Conservation (phyloP, 306 rosid genomes). For the Prunus campanulata region DNA sequence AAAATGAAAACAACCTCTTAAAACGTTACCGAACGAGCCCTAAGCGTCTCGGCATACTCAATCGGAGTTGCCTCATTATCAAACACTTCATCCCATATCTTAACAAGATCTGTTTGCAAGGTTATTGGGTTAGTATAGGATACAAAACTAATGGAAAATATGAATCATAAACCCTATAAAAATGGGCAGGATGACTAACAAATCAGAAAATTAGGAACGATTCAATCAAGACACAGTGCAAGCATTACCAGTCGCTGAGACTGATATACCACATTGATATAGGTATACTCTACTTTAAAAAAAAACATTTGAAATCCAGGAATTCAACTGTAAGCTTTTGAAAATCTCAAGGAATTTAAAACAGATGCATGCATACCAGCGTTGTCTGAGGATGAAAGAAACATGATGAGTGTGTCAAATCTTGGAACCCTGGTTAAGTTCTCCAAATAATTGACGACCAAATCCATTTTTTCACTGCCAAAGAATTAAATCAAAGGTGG, state of each 20-base stretch:
- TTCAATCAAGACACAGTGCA: not conserved
- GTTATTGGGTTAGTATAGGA: constrained; percentile 7
- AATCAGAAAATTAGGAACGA: not conserved
- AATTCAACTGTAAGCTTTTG: not conserved
- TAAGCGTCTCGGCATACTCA: too few species aligned
- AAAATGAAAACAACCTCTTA: too few species aligned
- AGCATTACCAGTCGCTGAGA: too few species aligned
- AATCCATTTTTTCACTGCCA: constrained; percentile 73
- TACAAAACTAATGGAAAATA: not conserved
- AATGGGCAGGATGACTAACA: not conserved
- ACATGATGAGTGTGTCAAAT: constrained; percentile 72
- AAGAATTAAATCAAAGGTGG: constrained; percentile 10
- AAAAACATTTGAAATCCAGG: not conserved
- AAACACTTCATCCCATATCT: too few species aligned
- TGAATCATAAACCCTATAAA: not conserved
- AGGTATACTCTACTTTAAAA: not conserved
- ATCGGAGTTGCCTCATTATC: too few species aligned
- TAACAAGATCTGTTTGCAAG: too few species aligned
- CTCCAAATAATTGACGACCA: constrained; percentile 60
- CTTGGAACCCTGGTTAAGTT: constrained; percentile 72
- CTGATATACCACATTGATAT: not conserved
- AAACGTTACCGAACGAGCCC: too few species aligned
- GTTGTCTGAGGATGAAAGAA: constrained; percentile 64
- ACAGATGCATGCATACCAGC: constrained; percentile 47
- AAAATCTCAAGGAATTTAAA: not conserved